Base-by-base conservation (phyloP, 345 rosid genomes). In the Orychophragmus violaceus region DNA sequence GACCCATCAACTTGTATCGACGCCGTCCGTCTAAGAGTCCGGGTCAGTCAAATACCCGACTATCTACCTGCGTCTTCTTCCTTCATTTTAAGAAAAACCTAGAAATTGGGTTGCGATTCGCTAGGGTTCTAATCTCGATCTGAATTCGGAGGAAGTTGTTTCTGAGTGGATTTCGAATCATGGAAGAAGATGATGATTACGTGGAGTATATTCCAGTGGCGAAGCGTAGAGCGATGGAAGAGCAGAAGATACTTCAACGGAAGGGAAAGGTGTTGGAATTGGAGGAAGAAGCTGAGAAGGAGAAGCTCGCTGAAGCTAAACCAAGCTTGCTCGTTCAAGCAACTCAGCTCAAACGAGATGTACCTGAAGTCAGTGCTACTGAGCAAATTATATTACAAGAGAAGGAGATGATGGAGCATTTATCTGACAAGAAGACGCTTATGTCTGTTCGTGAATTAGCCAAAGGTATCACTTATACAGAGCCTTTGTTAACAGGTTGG, bases 381-480 rank as follows among this genome's bases (percentile, higher is more conserved):
- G 89, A 87, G 77, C 93, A 89, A 78, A 81, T 86, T 24, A 84
- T 92, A 16, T 85, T 81, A 55, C 98, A 92, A 69, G 98, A 92
- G 77, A 92, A 86, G 70, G 97, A 92, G 78, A 92, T 92, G 97
- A 87, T 89, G 11, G 95, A 89, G 70, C 85, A 89, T 48, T 36
- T 92, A 19, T 84, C 95, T 0, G 98, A 92, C 66, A 81, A 84
- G 73, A 87, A 92, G 73, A 86, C 95, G 1, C 83, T 92, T 2
- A 86, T 89, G 90, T 85, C 97, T 0, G 97, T 87, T 32, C 87
- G 97, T 16, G 98, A 92, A 69, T 70, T 92, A 66, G 98, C 90
- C 1, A 92, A 89, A 77, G 98, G 95, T 59, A 92, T 92, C 56
- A 89, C 93, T 11, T 87, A 92, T 11, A 77, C 83, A 0, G 96